phyloP scores from a whole-genome alignment of 345 rosid species.

The Lagerstroemia speciosa region DNA sequence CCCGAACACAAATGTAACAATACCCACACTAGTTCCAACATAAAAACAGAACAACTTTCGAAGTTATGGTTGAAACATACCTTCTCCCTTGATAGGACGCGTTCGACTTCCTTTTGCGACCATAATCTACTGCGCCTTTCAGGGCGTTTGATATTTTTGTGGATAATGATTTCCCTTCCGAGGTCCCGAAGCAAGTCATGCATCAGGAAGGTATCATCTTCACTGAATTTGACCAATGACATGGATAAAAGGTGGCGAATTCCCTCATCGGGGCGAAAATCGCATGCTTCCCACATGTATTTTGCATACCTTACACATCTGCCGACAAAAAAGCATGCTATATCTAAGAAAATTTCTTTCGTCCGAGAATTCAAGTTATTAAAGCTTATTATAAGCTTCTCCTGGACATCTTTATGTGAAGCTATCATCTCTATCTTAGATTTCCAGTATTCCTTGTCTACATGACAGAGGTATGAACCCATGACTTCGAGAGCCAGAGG shows the following conservation, averaged over 20 bases:
- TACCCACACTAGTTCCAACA: no score
- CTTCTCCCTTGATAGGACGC: no score
- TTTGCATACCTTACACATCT: not conserved
- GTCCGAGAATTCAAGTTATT: not conserved
- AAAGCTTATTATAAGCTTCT: not conserved
- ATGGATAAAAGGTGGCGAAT: not conserved
- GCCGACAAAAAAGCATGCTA: conserved; percentile 8
- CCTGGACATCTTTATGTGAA: not conserved
- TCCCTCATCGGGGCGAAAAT: not conserved
- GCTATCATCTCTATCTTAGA: not conserved
- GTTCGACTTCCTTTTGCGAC: fast-evolving
- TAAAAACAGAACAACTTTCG: no score
- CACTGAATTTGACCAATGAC: not conserved
- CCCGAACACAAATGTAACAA: no score
- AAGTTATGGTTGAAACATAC: no score
- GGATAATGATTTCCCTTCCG: not conserved
- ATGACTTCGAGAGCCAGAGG: conserved; percentile 4
- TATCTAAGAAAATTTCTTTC: conserved; percentile 7
- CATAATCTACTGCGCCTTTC: not conserved
- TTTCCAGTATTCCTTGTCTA: not conserved
- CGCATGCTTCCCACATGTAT: not conserved
- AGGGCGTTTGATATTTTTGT: fast-evolving
- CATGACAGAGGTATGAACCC: fast-evolving
- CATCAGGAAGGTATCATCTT: not conserved
- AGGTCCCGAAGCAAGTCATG: conserved; percentile 2